Evolutionary conservation across 2,329 filamentous ascomycete genomes (phyloP), one percentile per base, ranked within the genome.

Genomic region (Phoma sp.): DNA sequence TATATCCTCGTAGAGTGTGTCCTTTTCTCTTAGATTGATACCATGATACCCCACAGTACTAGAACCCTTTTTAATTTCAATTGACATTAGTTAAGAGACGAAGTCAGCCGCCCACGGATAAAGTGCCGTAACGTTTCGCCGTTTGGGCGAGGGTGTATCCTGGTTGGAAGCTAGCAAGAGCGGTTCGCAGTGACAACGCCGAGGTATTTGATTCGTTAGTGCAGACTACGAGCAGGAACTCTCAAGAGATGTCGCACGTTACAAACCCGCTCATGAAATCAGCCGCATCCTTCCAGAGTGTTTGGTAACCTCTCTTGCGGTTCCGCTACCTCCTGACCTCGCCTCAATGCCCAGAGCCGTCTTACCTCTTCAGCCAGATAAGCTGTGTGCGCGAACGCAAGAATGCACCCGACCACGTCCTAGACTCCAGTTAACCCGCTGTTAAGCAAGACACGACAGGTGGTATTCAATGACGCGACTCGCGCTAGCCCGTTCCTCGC

Each of bases 401-500:
- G n/a, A 37, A 54, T 18, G 25, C 29, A 32, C 28, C 15, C 45
- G 28, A 15, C 10, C 51, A 36, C 21, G 34, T 49, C 23, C 17
- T 45, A 29, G 39, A 54, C 40, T 45, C 51, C n/a, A 30, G 39
- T 54, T 28, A 15, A 26, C 18, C n/a, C 30, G 39, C 28, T 54
- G 15, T 28, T 21, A 37, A 43, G 15, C 28, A 46, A 36, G 34
- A 49, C 28, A 49, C 46, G 18, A 49, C 21, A 40, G 32, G 38
- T 34, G 15, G 25, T 36, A 30, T 34, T 42, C 20, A 18, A 48
- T 33, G 39, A 46, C 39, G 47, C 53, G 53, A 56, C 50, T 47
- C 53, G 38, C 51, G 51, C 51, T 54, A 54, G 25, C 46, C 40
- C 23, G 12, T 34, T 48, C 28, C 39, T 54, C 28, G 34, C 34